These are phyloP conservation scores for Thyridium curvatum DNA, from an alignment of 2,329 filamentous ascomycete species.

Conservation along the genomic window DNA sequence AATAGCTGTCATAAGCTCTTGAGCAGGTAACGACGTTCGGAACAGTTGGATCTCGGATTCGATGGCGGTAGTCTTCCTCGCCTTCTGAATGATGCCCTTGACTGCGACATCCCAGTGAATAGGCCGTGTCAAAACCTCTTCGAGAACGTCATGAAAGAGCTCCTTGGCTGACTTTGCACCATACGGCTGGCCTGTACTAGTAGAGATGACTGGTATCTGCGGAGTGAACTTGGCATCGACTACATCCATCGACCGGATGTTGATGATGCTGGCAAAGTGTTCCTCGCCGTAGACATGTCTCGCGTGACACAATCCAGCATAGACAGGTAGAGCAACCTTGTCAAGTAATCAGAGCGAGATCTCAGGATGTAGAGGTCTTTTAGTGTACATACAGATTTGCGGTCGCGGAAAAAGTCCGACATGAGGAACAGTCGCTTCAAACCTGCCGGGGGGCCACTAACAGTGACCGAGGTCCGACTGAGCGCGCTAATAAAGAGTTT, in stretches of 20 bases:
- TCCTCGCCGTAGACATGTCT: slow-evolving; percentile 27
- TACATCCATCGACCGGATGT: neutral
- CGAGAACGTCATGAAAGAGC: neutral
- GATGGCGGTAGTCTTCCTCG: neutral
- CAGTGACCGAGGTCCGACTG: slow-evolving; percentile 22
- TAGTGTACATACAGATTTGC: no score
- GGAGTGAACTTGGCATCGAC: neutral
- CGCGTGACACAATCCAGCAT: slow-evolving; percentile 31
- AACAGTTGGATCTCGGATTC: neutral
- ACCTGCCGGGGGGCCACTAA: slow-evolving; percentile 28
- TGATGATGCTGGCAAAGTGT: slow-evolving; percentile 13
- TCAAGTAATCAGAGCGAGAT: no score
- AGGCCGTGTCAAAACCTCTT: neutral
- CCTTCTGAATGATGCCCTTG: neutral
- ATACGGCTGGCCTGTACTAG: neutral
- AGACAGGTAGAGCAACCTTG: slow-evolving; percentile 29
- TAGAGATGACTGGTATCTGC: neutral
- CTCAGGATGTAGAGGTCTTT: no score
- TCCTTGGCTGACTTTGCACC: neutral
- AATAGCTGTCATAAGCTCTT: neutral
- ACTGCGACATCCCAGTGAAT: neutral
- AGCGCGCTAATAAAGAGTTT: slow-evolving; percentile 34
- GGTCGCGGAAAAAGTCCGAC: slow-evolving; percentile 20
- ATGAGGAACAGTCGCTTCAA: slow-evolving; percentile 20
- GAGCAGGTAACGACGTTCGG: neutral